Percentiles rank a stretch among this genome's conserved stretches.
Evolutionary conservation across 768 basidiomycete genomes (phyloP).

Genomic region (Cystobasidium onofrii): DNA sequence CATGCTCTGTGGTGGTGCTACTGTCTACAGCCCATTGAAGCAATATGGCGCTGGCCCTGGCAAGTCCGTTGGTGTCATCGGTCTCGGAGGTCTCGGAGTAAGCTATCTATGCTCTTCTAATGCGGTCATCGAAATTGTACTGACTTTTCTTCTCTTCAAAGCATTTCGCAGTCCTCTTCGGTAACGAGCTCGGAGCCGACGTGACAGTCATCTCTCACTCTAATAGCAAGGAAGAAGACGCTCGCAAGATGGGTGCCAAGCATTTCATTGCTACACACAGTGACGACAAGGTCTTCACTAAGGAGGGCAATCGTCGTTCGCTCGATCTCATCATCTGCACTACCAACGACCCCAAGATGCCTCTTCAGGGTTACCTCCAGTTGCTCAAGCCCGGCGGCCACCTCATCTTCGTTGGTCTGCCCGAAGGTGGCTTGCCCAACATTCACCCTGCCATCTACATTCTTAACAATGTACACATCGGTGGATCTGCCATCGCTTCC

Average conservation of each 20-base stretch:
- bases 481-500: constrained; percentile 35
- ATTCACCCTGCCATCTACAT: constrained; percentile 38
- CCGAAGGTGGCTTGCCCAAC: constrained; percentile 46
- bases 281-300: constrained; percentile 42
- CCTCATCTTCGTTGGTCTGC: constrained; percentile 57
- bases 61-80: constrained; percentile 60
- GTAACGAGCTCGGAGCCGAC: constrained; percentile 54
- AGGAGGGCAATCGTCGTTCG: constrained; percentile 43
- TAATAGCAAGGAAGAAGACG: constrained; percentile 54
- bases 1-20: constrained; percentile 61
- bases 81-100: constrained; percentile 54
- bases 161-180: constrained; percentile 48
- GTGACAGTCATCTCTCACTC: constrained; percentile 53
- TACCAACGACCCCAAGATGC: constrained; percentile 46
- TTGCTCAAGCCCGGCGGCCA: constrained; percentile 54
- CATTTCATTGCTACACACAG: constrained; percentile 52
- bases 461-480: constrained; percentile 34
- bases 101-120: constrained; percentile 9
- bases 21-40: constrained; percentile 57
- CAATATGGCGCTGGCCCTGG: constrained; percentile 54
- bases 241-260: constrained; percentile 54
- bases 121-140: too few species aligned
- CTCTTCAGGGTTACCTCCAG: constrained; percentile 54
- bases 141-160: constrained; percentile 22
- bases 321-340: constrained; percentile 49